Base-by-base conservation (phyloP, 2,329 filamentous ascomycete genomes). In the Sporothrix inflata region DNA sequence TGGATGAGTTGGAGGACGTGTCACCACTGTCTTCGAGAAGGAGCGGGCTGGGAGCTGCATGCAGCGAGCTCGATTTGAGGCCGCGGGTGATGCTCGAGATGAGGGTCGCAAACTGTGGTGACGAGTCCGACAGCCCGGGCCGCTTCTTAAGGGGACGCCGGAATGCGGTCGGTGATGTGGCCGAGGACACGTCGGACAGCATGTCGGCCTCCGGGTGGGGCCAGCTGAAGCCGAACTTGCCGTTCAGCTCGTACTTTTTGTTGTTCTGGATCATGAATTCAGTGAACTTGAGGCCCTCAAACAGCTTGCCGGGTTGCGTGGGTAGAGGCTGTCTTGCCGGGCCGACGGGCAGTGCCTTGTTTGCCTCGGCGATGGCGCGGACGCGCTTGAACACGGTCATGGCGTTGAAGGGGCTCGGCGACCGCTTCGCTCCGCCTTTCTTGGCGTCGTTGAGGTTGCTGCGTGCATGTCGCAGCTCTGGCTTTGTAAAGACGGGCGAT, bases 351-450 rank as follows among this genome's bases (percentile, higher is more conserved):
- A 42, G 57, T 16, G 40, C 65, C 12, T 47, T 40, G 27, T 70
- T 71, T 16, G 66, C 63, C 9, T 71, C 73, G 1, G 30, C 51
- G 3, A 70, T 63, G 1, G 87, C 85, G 42, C 83, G 81, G 11
- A 90, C 84, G 53, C 86, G 83, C 77, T 89, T 89, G 77, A 86
- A 89, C 1, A 90, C 87, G 0, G 86, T 87, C 73, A 87, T 83
- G 2, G 86, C 84, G 65, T 87, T 85, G 74, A 89, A 89, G 0
- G 88, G 88, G 74, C 88, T 90, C 1, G 84, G 81, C 16, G 85
- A 83, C 72, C 88, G 81, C 76, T 89, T 90, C 19, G 81, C 76
- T 42, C 79, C 72, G 12, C 74, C 65, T 1, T 67, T 53, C 8
- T 76, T 11, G 40, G 51, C 21, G 19, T 86, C 85, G 38, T 79